Base-by-base conservation (phyloP, 169 alveolate species). In the Plasmodium gonderi region DNA sequence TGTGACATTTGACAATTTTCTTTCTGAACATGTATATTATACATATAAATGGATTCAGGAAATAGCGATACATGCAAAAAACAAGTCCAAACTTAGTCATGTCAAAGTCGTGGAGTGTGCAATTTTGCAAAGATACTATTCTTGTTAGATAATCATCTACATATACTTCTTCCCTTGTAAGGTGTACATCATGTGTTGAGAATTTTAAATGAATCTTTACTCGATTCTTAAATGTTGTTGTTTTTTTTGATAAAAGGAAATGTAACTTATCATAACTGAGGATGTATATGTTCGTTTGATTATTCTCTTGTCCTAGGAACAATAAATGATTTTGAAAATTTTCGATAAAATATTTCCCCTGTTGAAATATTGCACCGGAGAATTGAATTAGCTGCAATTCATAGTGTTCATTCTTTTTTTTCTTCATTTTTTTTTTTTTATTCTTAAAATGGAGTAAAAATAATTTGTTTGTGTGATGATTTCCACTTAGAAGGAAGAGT, bases 401-500 rank as follows among this genome's bases (percentile, higher is more conserved):
- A 72, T 83, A 69, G n/a, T 33, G 51, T 4, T 4, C 42, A 47
- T 26, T 83, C 26, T 40, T 40, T 1, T 83, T 83, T 29, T 76
- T 83, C 3, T 26, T 83, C 26, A 23, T 40, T 1, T 83, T 83
- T 29, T 76, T 83, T 11, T 31, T 8, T n/a, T 17, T 20, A 14
- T 60, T 20, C 12, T 69, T 49, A 14, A 36, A 42, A 38, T 83
- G 69, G 33, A 83, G 8, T 1, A 83, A 44, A 38, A 83, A 83
- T 38, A 83, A 60, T 8, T 72, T 72, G 42, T 83, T 83, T 42
- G 51, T 69, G 12, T 69, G 9, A 60, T 83, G 92, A 9, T 80
- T 83, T 14, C 92, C 92, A 76, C 92, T 83, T 14, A 83, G 12
- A 26, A 83, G 82, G 74, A 83, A 83, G 40, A 69, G 54, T 60